phyloP scores from a whole-genome alignment of 129 eudicot species.

The Artemisia argyi region DNA sequence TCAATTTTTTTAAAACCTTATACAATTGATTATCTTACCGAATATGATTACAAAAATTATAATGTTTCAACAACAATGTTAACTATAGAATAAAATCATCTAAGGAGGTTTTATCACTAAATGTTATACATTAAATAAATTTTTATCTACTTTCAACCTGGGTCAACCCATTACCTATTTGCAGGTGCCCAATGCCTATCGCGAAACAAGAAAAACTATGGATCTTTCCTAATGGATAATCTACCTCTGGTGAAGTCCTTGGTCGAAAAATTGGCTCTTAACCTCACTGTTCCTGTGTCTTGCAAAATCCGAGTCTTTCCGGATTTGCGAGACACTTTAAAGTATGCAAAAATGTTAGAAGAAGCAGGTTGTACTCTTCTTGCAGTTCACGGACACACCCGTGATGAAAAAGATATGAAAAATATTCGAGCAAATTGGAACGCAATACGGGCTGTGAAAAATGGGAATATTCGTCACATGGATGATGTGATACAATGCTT shows the following conservation, averaged over 20 bases:
- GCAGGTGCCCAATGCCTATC: constrained; percentile 21
- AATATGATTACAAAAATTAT: background rate
- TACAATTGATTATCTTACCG: background rate
- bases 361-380: constrained; percentile 89
- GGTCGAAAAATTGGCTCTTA: background rate
- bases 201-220: constrained; percentile 17
- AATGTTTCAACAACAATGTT: background rate
- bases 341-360: constrained; percentile 85
- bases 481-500: constrained; percentile 72
- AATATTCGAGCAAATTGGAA: constrained; percentile 80
- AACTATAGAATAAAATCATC: background rate
- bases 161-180: background rate
- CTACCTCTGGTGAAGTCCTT: constrained; percentile 63
- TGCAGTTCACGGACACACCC: constrained; percentile 92
- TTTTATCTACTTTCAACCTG: background rate
- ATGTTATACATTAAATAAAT: no score
- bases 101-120: background rate
- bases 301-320: constrained; percentile 94
- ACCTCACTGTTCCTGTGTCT: constrained; percentile 79
- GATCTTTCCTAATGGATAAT: constrained; percentile 56
- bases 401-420: constrained; percentile 83
- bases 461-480: constrained; percentile 83
- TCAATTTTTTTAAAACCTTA: background rate
- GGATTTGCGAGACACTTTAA: constrained; percentile 62
- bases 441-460: constrained; percentile 71